Evolutionary conservation across 495 filamentous ascomycete species (phyloP).

Genomic region (Penicilliopsis zonata): DNA sequence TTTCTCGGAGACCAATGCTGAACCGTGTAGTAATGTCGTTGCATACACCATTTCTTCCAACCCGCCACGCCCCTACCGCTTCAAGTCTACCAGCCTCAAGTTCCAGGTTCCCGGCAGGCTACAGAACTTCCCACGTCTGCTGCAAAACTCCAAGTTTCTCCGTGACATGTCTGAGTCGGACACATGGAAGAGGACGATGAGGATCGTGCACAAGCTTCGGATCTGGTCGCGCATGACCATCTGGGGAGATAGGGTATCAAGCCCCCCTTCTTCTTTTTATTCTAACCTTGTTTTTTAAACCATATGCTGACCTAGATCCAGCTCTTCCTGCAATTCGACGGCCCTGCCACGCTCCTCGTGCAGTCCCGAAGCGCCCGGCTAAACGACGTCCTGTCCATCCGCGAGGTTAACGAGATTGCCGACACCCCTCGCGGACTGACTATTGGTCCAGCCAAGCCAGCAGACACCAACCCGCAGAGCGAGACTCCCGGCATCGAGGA

Average conservation of each 20-base stretch:
- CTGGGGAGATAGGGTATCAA: conserved; percentile 74
- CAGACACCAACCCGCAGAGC: conserved; percentile 11
- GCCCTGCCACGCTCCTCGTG: conserved; percentile 72
- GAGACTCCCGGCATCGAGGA: conserved; percentile 9
- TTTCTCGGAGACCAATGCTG: conserved; percentile 8
- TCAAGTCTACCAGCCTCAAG: conserved; percentile 62
- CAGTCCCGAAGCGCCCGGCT: conserved; percentile 69
- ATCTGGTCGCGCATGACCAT: conserved; percentile 68
- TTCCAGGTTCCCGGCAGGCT: conserved; percentile 61
- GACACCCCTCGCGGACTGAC: conserved; percentile 44
- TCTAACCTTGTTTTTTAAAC: background rate
- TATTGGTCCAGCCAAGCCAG: conserved; percentile 39
- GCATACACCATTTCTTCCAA: conserved; percentile 70
- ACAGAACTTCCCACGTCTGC: conserved; percentile 36
- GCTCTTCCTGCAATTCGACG: conserved; percentile 82
- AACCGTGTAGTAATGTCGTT: conserved; percentile 56
- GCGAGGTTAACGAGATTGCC: conserved; percentile 80
- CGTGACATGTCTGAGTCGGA: conserved; percentile 52
- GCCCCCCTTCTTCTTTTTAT: background rate
- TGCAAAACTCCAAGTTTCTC: conserved; percentile 59
- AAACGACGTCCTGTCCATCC: conserved; percentile 58
- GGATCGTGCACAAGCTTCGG: conserved; percentile 48
- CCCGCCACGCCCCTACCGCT: conserved; percentile 69
- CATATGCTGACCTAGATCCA: conserved; percentile 13
- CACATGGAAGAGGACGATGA: conserved; percentile 55